phyloP scores from a whole-genome alignment of 2,329 filamentous ascomycete species.

The Herpotrichia juniperi region DNA sequence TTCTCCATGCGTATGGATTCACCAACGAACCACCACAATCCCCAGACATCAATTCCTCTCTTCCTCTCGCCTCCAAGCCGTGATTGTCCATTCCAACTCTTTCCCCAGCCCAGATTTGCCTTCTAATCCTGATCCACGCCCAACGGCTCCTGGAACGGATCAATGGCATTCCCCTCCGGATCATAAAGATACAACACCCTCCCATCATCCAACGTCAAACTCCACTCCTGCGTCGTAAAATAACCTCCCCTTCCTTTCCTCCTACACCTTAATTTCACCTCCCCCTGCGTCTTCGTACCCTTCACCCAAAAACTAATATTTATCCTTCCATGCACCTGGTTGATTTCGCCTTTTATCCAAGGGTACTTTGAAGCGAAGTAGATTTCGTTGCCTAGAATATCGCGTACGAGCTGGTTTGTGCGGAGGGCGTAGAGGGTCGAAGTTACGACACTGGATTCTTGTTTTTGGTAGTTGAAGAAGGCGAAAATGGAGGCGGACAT shows the following conservation, averaged over 20 bases:
- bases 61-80: too few species aligned
- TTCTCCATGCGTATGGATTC: too few species aligned
- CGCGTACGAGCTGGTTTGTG: conserved; percentile 75
- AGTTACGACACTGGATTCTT: conserved; percentile 79
- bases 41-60: too few species aligned
- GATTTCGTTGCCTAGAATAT: conserved; percentile 75
- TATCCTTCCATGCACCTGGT: conserved; percentile 90
- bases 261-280: conserved; percentile 81
- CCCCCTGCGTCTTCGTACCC: conserved; percentile 72
- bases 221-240: conserved; percentile 93
- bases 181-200: conserved; percentile 78
- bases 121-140: conserved; percentile 34
- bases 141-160: conserved; percentile 65
- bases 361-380: conserved; percentile 57
- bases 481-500: conserved; percentile 75
- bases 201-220: conserved; percentile 71
- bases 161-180: conserved; percentile 54
- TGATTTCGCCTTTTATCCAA: conserved; percentile 71
- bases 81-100: background rate
- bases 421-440: conserved; percentile 91
- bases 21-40: too few species aligned
- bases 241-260: conserved; percentile 68
- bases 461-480: conserved; percentile 99
- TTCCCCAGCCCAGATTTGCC: background rate
- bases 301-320: conserved; percentile 87